Percentiles rank a stretch among this genome's conserved stretches.
phyloP scores from a whole-genome alignment of 345 rosid species.

The Citrus australasica region DNA sequence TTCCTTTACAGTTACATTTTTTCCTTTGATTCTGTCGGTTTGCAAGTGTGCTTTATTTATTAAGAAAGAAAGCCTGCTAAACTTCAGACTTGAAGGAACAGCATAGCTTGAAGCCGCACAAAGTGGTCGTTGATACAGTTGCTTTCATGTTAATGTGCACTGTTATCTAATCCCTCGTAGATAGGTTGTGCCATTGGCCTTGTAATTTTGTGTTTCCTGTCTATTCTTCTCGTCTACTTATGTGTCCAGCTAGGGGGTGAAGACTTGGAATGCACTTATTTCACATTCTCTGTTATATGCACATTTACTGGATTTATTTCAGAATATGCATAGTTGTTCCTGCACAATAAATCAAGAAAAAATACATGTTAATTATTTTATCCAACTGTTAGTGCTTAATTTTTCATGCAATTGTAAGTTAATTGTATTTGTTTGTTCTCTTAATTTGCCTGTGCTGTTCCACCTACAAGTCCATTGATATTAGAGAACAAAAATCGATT shows the following conservation, averaged over 20 bases:
- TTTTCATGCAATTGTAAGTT: neutral
- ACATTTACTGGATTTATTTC: neutral
- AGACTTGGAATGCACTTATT: neutral
- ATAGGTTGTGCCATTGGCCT: neutral
- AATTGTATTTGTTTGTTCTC: neutral
- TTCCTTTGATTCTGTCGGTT: constrained; percentile 4
- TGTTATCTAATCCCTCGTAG: neutral
- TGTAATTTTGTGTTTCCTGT: neutral
- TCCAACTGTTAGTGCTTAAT: neutral
- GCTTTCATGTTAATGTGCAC: neutral
- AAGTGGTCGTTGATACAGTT: constrained; percentile 11
- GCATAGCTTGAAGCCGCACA: neutral
- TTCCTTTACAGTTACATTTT: constrained; percentile 12
- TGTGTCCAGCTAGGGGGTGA: neutral
- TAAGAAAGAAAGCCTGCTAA: neutral
- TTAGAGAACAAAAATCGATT: neutral
- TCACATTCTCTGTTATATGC: neutral
- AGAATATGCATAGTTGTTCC: neutral
- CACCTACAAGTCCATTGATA: neutral
- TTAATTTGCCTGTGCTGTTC: neutral
- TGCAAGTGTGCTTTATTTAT: neutral
- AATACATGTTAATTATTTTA: neutral
- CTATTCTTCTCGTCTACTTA: neutral
- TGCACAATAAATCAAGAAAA: neutral
- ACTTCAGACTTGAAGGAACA: neutral